Base-by-base conservation (phyloP, 176 grass and related monocot genomes). In the bread wheat (Triticum aestivum) region DNA sequence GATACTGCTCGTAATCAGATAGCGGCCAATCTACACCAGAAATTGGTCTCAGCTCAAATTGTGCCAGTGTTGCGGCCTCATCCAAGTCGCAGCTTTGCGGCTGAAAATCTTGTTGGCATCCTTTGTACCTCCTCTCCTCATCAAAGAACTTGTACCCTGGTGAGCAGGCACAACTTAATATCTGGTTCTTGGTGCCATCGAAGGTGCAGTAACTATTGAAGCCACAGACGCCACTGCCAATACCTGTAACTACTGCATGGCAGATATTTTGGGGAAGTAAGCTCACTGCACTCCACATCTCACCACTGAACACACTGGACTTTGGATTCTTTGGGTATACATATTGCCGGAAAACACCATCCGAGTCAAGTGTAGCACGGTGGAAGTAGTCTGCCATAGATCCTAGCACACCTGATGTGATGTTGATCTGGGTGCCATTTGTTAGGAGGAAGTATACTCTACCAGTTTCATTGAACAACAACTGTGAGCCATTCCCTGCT, bases 311-410 rank as follows among this genome's bases (percentile, higher is more conserved):
- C 9, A 42, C 2, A 2, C 9, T 61, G 9, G 24, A 15, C 24
- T 9, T 58, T 5, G n/a, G 37, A 1, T 61, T 87, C 20, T 87
- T 92, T 2, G 79, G 66, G 34, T 89, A 87, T 14, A 77, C 11
- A 21, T 92, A 92, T n/a, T 83, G 39, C 11, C 87, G 87, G 17
- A 89, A 84, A 24, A 87, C 58, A 2, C 91, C 87, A 4, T 92
- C 76, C 14, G 79, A 61, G 61, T 92, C 87, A 20, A 92, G 68
- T 9, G 84, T 89, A 2, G 80, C 81, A 14, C 45, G 66, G 21
- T 89, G 80, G 58, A 61, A 87, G 45, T 52, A 85, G 9, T 73
- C 4, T 11, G 5, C 9, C 9, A 76, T 35, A 1, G 87, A 73
- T 30, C 33, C 14, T 15, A 54, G 44, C 10, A 0, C 5, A 1